phyloP scores from a whole-genome alignment of 164 flowering plant species.

The Aristolochia fimbriata region DNA sequence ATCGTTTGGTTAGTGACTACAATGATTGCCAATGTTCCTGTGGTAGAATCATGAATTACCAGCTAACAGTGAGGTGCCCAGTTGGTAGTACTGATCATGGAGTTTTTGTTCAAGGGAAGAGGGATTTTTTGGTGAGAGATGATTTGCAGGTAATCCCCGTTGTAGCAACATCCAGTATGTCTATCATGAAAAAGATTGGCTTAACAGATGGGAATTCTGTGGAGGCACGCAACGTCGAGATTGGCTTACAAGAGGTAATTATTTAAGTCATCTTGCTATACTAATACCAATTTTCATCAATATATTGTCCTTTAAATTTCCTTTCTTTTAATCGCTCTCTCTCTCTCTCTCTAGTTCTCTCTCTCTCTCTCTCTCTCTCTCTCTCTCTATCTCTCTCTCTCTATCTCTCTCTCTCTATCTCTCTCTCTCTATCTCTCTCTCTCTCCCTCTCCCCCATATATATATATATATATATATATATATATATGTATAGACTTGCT shows the following conservation, averaged over 20 bases:
- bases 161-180: background rate
- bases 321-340: too few species aligned
- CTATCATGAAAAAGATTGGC: background rate
- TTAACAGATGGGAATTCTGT: constrained; percentile 1
- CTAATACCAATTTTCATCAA: background rate
- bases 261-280: too few species aligned
- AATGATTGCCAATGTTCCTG: background rate
- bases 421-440: background rate
- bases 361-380: too few species aligned
- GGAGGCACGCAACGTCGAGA: background rate
- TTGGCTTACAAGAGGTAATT: constrained; percentile 7
- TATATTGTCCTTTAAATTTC: background rate
- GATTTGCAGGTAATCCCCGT: constrained; percentile 5
- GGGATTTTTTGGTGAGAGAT: constrained; percentile 6
- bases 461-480: too few species aligned
- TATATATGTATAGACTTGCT: background rate
- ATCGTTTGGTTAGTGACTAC: background rate
- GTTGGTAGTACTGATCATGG: background rate
- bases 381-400: too few species aligned
- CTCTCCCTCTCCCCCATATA: background rate
- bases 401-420: too few species aligned
- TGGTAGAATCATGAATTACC: background rate
- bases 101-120: constrained; percentile 5
- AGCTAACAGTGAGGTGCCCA: background rate
- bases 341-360: too few species aligned